Conservation (phyloP, 106 monocot genomes). For the Alisma plantagoaquatica region DNA sequence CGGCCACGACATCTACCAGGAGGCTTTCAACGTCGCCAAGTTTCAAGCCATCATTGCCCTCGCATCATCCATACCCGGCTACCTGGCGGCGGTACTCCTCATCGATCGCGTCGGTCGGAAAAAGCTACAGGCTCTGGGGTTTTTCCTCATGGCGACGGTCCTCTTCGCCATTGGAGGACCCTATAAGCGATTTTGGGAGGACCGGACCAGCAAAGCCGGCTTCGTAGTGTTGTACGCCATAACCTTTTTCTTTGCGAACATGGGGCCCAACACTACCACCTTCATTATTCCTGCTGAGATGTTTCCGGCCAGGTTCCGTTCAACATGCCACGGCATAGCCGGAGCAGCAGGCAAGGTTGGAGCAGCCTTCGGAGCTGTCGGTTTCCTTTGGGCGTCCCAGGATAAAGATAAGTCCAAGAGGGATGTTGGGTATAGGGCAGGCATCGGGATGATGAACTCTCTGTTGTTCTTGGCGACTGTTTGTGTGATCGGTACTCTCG, state of each 20-base stretch:
- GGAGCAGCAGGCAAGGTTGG: constrained; percentile 33
- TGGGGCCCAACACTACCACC: constrained; percentile 48
- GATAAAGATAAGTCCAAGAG: background rate
- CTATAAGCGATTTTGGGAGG: constrained; percentile 13
- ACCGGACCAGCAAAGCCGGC: constrained; percentile 1
- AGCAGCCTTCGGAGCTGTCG: constrained; percentile 5
- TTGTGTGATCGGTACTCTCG: background rate
- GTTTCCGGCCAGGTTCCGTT: constrained; percentile 45
- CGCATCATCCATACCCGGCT: constrained; percentile 43
- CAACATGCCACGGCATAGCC: constrained; percentile 45
- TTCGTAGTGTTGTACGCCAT: constrained; percentile 13
- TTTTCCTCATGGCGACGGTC: constrained; percentile 46
- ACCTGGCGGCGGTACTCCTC: constrained; percentile 37
- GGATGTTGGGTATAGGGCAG: background rate
- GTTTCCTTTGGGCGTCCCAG: constrained; percentile 18
- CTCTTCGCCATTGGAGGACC: constrained; percentile 31
- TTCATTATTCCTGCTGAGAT: constrained; percentile 56
- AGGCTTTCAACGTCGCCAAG: constrained; percentile 40
- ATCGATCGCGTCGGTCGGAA: constrained; percentile 55
- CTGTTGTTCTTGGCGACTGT: constrained; percentile 6
- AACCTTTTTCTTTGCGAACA: constrained; percentile 42
- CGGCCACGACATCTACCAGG: background rate
- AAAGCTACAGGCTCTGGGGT: constrained; percentile 37
- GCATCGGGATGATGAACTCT: constrained; percentile 12
- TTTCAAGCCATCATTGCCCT: constrained; percentile 42